phyloP scores from a whole-genome alignment of 2,329 filamentous ascomycete genomes.

The Colletotrichum somersetense region DNA sequence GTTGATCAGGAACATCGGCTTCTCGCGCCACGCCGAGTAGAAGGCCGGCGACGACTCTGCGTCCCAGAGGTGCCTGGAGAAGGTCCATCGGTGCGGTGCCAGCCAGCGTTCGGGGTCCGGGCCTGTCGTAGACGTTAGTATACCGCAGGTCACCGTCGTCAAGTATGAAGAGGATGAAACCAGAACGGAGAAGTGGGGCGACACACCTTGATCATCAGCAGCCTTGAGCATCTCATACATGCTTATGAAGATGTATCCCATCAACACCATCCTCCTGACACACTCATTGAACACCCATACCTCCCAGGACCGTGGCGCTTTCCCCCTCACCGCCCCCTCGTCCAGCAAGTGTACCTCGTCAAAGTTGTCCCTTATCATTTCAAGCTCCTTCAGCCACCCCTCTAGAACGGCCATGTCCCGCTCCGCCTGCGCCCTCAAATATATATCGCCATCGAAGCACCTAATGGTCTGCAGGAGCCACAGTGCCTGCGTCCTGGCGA shows the following conservation, averaged over 20 bases:
- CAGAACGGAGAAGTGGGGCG: neutral
- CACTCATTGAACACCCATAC: conserved; percentile 60
- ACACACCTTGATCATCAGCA: conserved; percentile 42
- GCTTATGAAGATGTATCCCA: conserved; percentile 50
- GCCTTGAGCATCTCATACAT: conserved; percentile 52
- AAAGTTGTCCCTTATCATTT: conserved; percentile 51
- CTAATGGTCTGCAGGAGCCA: conserved; percentile 57
- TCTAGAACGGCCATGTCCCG: conserved; percentile 53
- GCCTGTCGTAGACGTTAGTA: neutral
- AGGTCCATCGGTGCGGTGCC: conserved; percentile 50
- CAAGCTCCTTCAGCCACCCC: conserved; percentile 54
- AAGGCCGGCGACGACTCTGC: conserved; percentile 57
- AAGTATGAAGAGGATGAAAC: conserved; percentile 14
- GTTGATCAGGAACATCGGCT: conserved; percentile 54
- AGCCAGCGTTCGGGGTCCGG: conserved; percentile 42
- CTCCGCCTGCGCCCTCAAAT: conserved; percentile 56
- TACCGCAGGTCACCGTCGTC: neutral
- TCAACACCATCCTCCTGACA: conserved; percentile 54
- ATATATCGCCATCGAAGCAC: conserved; percentile 59
- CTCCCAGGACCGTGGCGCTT: conserved; percentile 58
- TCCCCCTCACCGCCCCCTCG: conserved; percentile 46
- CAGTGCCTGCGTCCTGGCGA: conserved; percentile 59
- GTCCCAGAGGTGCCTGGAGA: conserved; percentile 59
- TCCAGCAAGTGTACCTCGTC: conserved; percentile 47
- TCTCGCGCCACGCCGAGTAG: conserved; percentile 59